A percentile compares a stretch with the other conserved stretches of the same genome.
phyloP scores from a whole-genome alignment of 345 rosid genomes.

The Aethionema arabicum region DNA sequence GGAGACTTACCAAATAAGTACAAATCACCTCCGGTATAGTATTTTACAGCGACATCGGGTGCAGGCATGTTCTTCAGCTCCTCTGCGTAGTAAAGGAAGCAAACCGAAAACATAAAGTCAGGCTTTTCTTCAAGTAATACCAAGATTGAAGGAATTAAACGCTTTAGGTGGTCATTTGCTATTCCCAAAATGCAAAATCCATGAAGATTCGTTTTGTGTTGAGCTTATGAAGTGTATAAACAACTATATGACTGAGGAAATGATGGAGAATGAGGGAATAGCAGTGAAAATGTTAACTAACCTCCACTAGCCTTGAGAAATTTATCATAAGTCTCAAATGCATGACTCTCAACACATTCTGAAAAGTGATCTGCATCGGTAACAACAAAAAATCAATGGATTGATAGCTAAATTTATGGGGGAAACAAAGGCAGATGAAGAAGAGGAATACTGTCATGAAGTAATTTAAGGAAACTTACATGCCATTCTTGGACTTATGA shows the following conservation, averaged over 20 bases:
- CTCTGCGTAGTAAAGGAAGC: constrained; percentile 41
- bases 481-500: constrained; percentile 97
- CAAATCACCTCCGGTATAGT: constrained; percentile 85
- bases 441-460: background rate
- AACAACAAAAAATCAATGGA: constrained; percentile 1
- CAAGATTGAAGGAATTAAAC: background rate
- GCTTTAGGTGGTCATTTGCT: background rate
- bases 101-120: background rate
- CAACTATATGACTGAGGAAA: background rate
- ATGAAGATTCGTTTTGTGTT: constrained; percentile 1
- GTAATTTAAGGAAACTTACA: constrained; percentile 52
- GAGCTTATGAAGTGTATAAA: background rate
- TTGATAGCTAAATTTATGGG: background rate
- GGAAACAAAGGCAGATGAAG: background rate
- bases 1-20: constrained; percentile 77
- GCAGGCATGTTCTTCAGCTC: constrained; percentile 85
- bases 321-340: constrained; percentile 93
- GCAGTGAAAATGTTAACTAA: constrained; percentile 31
- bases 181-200: background rate
- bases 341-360: constrained; percentile 93
- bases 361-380: constrained; percentile 80
- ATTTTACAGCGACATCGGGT: constrained; percentile 85
- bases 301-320: constrained; percentile 88
- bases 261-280: background rate
- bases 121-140: background rate